phyloP scores from a whole-genome alignment of 1,284 basidiomycete genomes.

The Tilletia indica region DNA sequence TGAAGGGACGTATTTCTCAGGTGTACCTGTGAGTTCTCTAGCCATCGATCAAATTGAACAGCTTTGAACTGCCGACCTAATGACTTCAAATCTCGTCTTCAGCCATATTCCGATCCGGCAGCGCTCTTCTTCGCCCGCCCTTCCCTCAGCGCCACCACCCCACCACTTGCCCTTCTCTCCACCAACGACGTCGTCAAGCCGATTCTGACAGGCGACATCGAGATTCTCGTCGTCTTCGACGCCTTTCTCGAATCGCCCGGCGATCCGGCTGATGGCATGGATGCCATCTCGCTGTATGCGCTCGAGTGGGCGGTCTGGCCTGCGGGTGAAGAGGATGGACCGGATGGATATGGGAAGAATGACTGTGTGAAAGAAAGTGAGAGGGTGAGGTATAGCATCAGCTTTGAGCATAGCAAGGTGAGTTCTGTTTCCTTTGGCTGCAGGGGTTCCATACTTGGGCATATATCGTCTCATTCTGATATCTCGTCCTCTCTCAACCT shows the following conservation, averaged over 20 bases:
- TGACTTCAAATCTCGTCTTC: background rate
- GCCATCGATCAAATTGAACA: background rate
- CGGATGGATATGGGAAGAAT: conserved; percentile 31
- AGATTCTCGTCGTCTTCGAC: conserved; percentile 40
- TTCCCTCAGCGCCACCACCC: conserved; percentile 26
- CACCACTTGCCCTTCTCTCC: conserved; percentile 34
- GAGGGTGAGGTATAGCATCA: conserved; percentile 24
- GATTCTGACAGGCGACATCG: conserved; percentile 30
- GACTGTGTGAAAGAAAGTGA: conserved; percentile 22
- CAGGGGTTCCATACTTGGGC: no score
- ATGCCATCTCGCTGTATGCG: conserved; percentile 38
- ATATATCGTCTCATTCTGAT: no score
- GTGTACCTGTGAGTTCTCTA: background rate
- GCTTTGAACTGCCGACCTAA: no score
- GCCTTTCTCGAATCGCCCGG: conserved; percentile 42
- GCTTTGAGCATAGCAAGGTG: conserved; percentile 45
- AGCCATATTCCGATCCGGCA: conserved; percentile 36
- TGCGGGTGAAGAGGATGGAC: conserved; percentile 25
- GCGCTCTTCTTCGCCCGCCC: conserved; percentile 39
- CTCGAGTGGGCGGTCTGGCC: conserved; percentile 37
- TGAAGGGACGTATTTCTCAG: conserved; percentile 21
- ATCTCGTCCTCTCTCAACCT: background rate
- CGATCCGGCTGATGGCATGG: conserved; percentile 43
- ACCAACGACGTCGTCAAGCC: conserved; percentile 38
- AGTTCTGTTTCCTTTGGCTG: background rate